Evolutionary conservation across 441 rosid species (phyloP).

Genomic region (Pelargonium australe): DNA sequence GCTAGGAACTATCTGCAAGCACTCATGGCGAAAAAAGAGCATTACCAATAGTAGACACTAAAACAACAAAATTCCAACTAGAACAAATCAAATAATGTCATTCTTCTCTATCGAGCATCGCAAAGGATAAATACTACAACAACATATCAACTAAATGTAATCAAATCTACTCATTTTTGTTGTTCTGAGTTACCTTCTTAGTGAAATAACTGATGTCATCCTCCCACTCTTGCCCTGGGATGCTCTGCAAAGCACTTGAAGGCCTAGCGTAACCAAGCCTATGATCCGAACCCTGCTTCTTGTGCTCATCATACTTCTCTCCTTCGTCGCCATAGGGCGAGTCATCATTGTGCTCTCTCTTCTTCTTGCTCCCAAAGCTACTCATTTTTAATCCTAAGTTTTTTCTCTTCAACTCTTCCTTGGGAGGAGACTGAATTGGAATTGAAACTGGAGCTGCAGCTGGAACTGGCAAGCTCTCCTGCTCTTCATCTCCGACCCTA

Average conservation of each 20-base stretch:
- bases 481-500: slow-evolving; percentile 1
- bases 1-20: neutral
- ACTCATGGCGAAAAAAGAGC: neutral
- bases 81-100: no score
- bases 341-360: slow-evolving; percentile 42
- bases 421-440: neutral
- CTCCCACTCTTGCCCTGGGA: slow-evolving; percentile 48
- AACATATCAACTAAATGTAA: neutral
- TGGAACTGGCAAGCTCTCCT: slow-evolving; percentile 13
- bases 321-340: slow-evolving; percentile 44
- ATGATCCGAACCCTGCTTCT: neutral
- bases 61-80: no score
- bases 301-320: slow-evolving; percentile 24
- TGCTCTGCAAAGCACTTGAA: neutral
- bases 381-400: slow-evolving; percentile 38
- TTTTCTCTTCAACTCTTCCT: slow-evolving; percentile 13
- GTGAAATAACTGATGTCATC: slow-evolving; percentile 69
- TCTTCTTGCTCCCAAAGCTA: slow-evolving; percentile 86
- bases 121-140: neutral
- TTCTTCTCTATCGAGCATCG: neutral
- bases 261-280: slow-evolving; percentile 18
- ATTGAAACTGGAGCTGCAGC: no score
- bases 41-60: neutral
- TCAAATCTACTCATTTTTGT: neutral
- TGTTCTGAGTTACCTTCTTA: slow-evolving; percentile 51